Percentiles rank a stretch among this genome's conserved stretches.
Evolutionary conservation across 1,284 basidiomycete genomes (phyloP).

Genomic region (Quambalaria eucalypti): DNA sequence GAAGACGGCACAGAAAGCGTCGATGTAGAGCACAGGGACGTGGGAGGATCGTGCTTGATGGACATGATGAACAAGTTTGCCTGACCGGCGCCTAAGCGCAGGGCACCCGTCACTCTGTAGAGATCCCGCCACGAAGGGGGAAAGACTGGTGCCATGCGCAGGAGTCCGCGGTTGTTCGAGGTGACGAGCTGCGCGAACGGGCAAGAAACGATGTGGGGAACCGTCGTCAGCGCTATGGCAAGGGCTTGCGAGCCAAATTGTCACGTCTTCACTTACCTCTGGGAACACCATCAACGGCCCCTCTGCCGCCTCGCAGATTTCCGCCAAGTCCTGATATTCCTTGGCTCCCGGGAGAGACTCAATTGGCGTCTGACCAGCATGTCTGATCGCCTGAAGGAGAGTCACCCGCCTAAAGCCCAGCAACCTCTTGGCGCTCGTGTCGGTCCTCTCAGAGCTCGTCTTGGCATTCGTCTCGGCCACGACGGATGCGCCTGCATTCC

Average conservation of each 20-base stretch:
- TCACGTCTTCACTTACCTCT: neutral
- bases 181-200: conserved; percentile 3
- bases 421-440: neutral
- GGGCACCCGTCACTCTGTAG: conserved; percentile 2
- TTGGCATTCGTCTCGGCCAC: neutral
- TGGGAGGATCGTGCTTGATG: conserved; percentile 6
- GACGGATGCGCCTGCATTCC: conserved; percentile 1
- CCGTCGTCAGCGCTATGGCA: neutral
- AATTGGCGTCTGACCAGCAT: neutral
- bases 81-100: conserved; percentile 5
- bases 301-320: neutral
- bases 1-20: conserved; percentile 1
- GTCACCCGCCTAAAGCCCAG: neutral
- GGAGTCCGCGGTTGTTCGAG: conserved; percentile 4
- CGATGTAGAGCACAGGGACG: neutral
- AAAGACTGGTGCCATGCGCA: conserved; percentile 1
- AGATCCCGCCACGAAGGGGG: conserved; percentile 4
- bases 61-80: conserved; percentile 7
- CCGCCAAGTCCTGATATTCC: neutral
- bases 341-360: neutral
- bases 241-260: neutral
- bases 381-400: neutral
- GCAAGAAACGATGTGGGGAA: neutral
- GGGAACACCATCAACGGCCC: conserved; percentile 1
- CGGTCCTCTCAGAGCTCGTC: neutral